Evolutionary conservation across 2,329 filamentous ascomycete species (phyloP), one percentile per base, ranked within the genome.

Genomic region (Chrysoporthe cubensis): DNA sequence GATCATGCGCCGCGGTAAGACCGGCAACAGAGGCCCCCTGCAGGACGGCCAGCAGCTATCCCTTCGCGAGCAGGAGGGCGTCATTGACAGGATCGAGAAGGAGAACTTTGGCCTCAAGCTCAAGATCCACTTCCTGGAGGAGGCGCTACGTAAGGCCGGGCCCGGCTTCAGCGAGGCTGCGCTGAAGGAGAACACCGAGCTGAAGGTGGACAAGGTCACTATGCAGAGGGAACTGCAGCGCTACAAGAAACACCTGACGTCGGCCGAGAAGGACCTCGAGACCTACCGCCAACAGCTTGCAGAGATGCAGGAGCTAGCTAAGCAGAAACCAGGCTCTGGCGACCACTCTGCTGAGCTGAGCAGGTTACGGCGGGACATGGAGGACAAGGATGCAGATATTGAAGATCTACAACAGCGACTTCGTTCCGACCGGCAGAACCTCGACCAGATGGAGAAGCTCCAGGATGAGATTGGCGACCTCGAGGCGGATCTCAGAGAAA

Each of bases 61-160:
- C 1, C 80, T 99, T 67, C 90, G 94, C 70, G 96, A 99, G 76
- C 96, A 99, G 78, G 96, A 98, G 79, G 94, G 93, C 73, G 91
- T 96, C 72, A 95, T 99, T 73, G 93, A 97, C 80, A 92, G 92
- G 76, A 95, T 99, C 74, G 94, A 97, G 76, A 99, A 99, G 82
- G 96, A 98, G 76, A 99, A 99, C 76, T 99, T 98, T 76, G 93
- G 93, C 34, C 84, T 99, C 65, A 98, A 98, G 79, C 86, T 98
- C 73, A 97, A 97, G 79, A 97, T 98, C 64, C 94, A 98, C 78
- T 99, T 97, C 77, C 85, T 99, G 66, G 94, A 99, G 78, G 93
- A 98, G 73, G 92, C 93, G 16, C 81, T 99, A 62, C 88, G 90
- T 64, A 97, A 96, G 77, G 88, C 91, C 65, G 95, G 95, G 0